Conservation (phyloP, 169 alveolate species). For the Plasmodium fragile region DNA sequence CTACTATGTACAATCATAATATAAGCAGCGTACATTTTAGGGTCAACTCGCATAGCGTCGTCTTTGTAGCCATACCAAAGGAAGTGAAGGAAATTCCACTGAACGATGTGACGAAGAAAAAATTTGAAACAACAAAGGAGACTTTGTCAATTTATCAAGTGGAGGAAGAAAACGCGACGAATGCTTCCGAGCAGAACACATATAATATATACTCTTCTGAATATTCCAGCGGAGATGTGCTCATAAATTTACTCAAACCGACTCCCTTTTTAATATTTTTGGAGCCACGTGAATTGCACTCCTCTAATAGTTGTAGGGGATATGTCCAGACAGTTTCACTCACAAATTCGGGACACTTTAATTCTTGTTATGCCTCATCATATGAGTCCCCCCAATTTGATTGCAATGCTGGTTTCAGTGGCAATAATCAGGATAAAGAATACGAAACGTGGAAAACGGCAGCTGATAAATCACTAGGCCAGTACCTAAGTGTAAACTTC, state of each 20-base stretch:
- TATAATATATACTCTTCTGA: slow-evolving; percentile 63
- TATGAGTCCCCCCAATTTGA: slow-evolving; percentile 80
- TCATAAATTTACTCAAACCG: slow-evolving; percentile 51
- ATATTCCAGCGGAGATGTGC: slow-evolving; percentile 63
- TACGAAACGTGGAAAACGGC: slow-evolving; percentile 83
- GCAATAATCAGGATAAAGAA: slow-evolving; percentile 82
- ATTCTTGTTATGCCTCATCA: slow-evolving; percentile 80
- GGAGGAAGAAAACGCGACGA: slow-evolving; percentile 43
- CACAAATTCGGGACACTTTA: slow-evolving; percentile 40
- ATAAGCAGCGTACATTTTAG: slow-evolving; percentile 72
- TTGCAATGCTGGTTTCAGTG: slow-evolving; percentile 83
- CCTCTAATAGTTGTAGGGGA: slow-evolving; percentile 76
- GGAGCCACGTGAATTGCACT: slow-evolving; percentile 71
- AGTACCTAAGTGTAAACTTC: slow-evolving; percentile 80
- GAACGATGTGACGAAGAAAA: slow-evolving; percentile 27
- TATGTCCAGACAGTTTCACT: slow-evolving; percentile 73
- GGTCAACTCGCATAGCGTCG: slow-evolving; percentile 77
- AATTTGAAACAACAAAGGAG: slow-evolving; percentile 26
- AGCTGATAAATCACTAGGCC: slow-evolving; percentile 80
- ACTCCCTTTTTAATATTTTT: slow-evolving; percentile 79
- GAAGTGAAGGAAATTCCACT: slow-evolving; percentile 77
- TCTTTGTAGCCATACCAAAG: slow-evolving; percentile 83
- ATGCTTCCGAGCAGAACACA: slow-evolving; percentile 65
- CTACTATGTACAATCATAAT: slow-evolving; percentile 37
- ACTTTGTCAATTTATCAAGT: slow-evolving; percentile 73